Base-by-base conservation (phyloP, 2,329 filamentous ascomycete species). In the Cladosporium sp. region DNA sequence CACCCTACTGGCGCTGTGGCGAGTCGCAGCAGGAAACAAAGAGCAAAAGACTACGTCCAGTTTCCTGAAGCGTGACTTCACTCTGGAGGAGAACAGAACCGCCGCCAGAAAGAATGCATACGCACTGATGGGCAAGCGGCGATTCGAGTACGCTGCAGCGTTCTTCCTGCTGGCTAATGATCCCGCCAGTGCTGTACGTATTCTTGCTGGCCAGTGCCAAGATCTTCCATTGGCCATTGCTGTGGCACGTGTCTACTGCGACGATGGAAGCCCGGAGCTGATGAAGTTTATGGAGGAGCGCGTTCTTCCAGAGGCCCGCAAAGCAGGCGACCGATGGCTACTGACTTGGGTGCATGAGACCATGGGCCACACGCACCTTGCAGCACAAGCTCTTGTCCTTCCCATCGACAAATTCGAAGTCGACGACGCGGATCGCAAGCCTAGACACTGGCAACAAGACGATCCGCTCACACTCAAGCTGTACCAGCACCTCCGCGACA, bases 301-400 rank as follows among this genome's bases (percentile, higher is more conserved):
- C 68, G 87, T 98, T 1, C 82, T 98, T 0, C 86, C 88, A 0
- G 80, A 91, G 68, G 95, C 95, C 21, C 88, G 91, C 0, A 85
- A 88, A 49, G 89, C 94, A 69, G 92, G 92, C 2, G 94, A 99
- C 74, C 86, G 94, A 66, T 99, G 95, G 94, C 86, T 97, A 66
- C 92, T 93, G 12, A 95, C 91, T 0, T 99, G 95, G 95, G 92
- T 92, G 2, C 97, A 97, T 75, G 96, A 92, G 90, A 92, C 97
- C 85, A 84, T 98, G 5, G 88, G 88, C 44, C 86, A 91, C 68
- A 87, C 89, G 67, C 91, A 96, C 71, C 91, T 93, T 83, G 91
- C 94, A 6, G 92, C 97, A 7, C 87, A 92, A 62, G 88, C 90
- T 7, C 82, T 99, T 3, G 90, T 78, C 18, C 67, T 66, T 62